Base-by-base conservation (phyloP, 805 yeast genomes). In the Blastobotrys attinorum region DNA sequence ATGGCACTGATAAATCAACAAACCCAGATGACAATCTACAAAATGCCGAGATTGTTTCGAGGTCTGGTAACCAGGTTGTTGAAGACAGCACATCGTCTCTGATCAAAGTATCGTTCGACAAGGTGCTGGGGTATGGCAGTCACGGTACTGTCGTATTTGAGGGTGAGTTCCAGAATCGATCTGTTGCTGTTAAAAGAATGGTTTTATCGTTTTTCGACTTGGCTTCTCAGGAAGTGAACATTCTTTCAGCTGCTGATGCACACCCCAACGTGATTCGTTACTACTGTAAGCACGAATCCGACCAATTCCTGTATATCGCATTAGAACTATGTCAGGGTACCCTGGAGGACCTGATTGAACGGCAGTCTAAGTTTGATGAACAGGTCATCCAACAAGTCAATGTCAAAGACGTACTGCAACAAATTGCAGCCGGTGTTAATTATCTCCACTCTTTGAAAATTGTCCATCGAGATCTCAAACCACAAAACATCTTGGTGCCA, bases 131-230 rank as follows among this genome's bases (percentile, higher is more conserved):
- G 0, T 87, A 86, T 60, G 98, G 98, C 1, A 86, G 96, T 0
- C 96, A 89, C 54, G 98, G 98, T 22, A 92, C 98, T 0, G 87
- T 90, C 22, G 98, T 92, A 1, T 87, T 79, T 58, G 78, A 81
- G 58, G 98, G 98, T 0, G 74, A 77, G 3, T 92, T 89, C 65
- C 96, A 90, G 58, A 81, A 79, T 52, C 72, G 98, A 45, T 96
- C 95, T 1, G 98, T 92, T 4, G 98, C 98, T 0, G 94, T 92
- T 4, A 92, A 92, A 61, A 68, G 97, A 55, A 85, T 92, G 95
- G 67, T 92, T 42, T 71, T 89, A 31, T 96, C 89, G 59, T 92
- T 89, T 57, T 90, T 84, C 62, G 97, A 92, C 56, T 77, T 90
- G 45, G 97, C 97, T 1, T 81, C 87, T 6, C 95, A 86, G 53